These are phyloP conservation scores for Diaporthe humulicola DNA, from an alignment of 2,329 filamentous ascomycete species.

Conservation along the genomic window DNA sequence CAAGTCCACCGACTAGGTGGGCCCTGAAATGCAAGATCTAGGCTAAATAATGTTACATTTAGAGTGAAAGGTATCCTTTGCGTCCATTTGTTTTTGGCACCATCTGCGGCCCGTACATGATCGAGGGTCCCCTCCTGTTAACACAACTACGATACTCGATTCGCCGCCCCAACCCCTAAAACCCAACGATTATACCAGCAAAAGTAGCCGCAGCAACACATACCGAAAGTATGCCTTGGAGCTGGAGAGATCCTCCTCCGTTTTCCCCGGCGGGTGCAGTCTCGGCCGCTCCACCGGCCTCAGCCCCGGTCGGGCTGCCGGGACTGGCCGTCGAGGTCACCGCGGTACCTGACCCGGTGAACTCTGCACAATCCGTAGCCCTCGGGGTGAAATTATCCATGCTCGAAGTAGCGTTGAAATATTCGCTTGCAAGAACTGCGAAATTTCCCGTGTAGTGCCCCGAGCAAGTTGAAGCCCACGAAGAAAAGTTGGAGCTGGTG, in stretches of 20 bases:
- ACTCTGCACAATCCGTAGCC: background rate
- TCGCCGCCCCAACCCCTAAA: too few species aligned
- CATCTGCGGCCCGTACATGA: too few species aligned
- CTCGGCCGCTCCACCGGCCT: background rate
- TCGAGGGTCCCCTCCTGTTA: too few species aligned
- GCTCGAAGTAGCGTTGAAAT: background rate
- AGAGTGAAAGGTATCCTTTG: too few species aligned
- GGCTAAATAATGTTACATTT: too few species aligned
- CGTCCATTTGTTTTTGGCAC: too few species aligned
- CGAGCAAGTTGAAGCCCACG: background rate
- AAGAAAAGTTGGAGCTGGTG: background rate
- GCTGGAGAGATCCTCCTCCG: background rate
- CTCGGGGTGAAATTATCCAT: conserved; percentile 2
- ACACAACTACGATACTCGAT: too few species aligned
- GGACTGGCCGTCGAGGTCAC: background rate
- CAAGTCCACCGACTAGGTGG: too few species aligned
- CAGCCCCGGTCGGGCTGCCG: background rate
- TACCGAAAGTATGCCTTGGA: background rate
- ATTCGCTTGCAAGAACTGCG: background rate
- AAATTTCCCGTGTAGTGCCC: background rate
- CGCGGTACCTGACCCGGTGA: background rate
- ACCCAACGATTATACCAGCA: background rate
- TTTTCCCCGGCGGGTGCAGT: background rate
- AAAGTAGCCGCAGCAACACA: background rate
- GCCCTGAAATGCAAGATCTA: too few species aligned